Conservation (phyloP, 1,139 yeast genomes). For the Wickerhamomyces sp. region DNA sequence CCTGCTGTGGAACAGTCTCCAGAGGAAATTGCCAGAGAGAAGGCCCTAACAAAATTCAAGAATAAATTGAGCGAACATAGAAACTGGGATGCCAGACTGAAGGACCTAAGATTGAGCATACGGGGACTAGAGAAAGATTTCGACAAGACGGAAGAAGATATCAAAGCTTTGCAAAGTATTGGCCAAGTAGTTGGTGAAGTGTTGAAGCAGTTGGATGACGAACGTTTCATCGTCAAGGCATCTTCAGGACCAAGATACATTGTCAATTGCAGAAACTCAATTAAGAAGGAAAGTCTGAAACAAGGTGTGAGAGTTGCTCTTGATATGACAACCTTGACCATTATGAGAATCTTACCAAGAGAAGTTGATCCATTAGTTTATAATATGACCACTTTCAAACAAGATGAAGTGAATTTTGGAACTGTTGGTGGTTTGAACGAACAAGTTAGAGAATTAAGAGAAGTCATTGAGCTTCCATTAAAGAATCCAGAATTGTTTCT, state of each 20-base stretch:
- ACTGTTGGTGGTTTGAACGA: slow-evolving; percentile 97
- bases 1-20: slow-evolving; percentile 33
- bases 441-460: slow-evolving; percentile 94
- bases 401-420: slow-evolving; percentile 91
- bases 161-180: slow-evolving; percentile 93
- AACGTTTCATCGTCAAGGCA: slow-evolving; percentile 93
- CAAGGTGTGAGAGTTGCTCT: slow-evolving; percentile 96
- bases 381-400: slow-evolving; percentile 97
- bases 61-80: slow-evolving; percentile 88
- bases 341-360: slow-evolving; percentile 95
- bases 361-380: slow-evolving; percentile 98
- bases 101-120: slow-evolving; percentile 77
- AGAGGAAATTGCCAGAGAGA: slow-evolving; percentile 68
- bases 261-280: slow-evolving; percentile 94
- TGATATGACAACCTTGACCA: slow-evolving; percentile 96
- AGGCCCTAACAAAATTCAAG: slow-evolving; percentile 76
- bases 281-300: slow-evolving; percentile 75
- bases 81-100: slow-evolving; percentile 90
- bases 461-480: slow-evolving; percentile 94
- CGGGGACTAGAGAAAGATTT: slow-evolving; percentile 80
- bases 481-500: slow-evolving; percentile 95
- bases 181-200: slow-evolving; percentile 99
- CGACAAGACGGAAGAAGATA: slow-evolving; percentile 94
- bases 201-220: slow-evolving; percentile 91
- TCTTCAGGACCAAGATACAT: slow-evolving; percentile 97